phyloP scores from a whole-genome alignment of 2,329 filamentous ascomycete genomes.

The Colletotrichum chlorophyti region DNA sequence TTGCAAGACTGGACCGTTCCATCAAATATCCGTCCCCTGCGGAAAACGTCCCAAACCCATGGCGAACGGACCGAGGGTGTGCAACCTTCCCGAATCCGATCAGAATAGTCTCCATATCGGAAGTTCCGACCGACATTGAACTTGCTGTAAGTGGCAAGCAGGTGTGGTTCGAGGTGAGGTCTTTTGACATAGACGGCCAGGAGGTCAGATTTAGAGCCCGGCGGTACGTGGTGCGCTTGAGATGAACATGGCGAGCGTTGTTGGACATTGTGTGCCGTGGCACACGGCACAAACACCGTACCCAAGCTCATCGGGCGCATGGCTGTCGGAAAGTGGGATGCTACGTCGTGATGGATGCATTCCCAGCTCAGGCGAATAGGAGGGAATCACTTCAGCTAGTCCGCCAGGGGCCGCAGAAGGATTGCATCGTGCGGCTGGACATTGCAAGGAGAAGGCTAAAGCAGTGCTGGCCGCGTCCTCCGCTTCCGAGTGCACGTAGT shows the following conservation, averaged over 20 bases:
- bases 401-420: neutral
- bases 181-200: too few relatives aligned
- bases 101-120: constrained; percentile 8
- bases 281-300: neutral
- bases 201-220: too few relatives aligned
- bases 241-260: constrained; percentile 5
- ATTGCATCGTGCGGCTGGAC: neutral
- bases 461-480: too few relatives aligned
- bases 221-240: too few relatives aligned
- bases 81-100: constrained; percentile 5
- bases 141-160: too few relatives aligned
- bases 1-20: neutral
- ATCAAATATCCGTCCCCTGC: constrained; percentile 7
- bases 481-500: neutral
- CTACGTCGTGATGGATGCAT: constrained; percentile 17
- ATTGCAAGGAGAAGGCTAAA: neutral
- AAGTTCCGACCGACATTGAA: constrained; percentile 10
- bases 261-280: constrained; percentile 4
- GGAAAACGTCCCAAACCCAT: constrained; percentile 23
- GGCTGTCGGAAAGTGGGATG: constrained; percentile 19
- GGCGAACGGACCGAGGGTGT: constrained; percentile 4
- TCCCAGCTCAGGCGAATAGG: neutral
- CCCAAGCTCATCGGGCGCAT: constrained; percentile 1
- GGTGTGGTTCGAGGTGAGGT: too few relatives aligned
- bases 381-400: neutral